Evolutionary conservation across 257 asterid genomes (phyloP), one percentile per base, ranked within the genome.

Genomic region (Solanum chilense): DNA sequence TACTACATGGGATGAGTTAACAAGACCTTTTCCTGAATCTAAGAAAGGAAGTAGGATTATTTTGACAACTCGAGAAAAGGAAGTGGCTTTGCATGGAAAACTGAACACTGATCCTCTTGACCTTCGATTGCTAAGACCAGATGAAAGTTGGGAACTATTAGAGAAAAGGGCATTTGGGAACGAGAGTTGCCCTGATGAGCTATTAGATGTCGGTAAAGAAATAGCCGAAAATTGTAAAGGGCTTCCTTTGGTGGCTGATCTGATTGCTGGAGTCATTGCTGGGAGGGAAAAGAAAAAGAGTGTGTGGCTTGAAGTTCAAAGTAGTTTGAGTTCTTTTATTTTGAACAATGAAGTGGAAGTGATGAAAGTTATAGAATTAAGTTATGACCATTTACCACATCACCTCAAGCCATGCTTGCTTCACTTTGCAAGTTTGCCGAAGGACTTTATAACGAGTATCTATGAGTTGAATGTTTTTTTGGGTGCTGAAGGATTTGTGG

Each of bases 321-420:
- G 23, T 31, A 84, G 27, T 52, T 45, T 88, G 29, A 41, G 27
- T 73, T 52, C 74, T 3, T 86, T 25, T 29, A 68, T 88, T 14
- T 82, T 75, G 3, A 7, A 75, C 2, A 85, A 44, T 8, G 60
- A 35, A 31, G 84, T 35, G 41, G 52, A 83, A 70, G 81, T 86
- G 45, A 15, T 80, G 87, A 66, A 37, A 52, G 81, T 88, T 39
- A 14, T 89, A 84, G 88, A 77, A 41, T 74, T 88, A 31, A 90
- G 92, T 82, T 88, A 88, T 84, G 70, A 86, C 52, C 84, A 90
- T 49, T 85, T 91, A 13, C 89, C 89, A 3, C 21, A 37, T 21
- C 87, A 49, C n/a, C 42, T 90, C 27, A 90, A 86, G 84, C 86
- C 87, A 3, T 90, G 92, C 49, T 90, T 91, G 12, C 86, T 91